Evolutionary conservation across 2,329 filamentous ascomycete species (phyloP).

Genomic region (Trichophyton mentagrophytes): DNA sequence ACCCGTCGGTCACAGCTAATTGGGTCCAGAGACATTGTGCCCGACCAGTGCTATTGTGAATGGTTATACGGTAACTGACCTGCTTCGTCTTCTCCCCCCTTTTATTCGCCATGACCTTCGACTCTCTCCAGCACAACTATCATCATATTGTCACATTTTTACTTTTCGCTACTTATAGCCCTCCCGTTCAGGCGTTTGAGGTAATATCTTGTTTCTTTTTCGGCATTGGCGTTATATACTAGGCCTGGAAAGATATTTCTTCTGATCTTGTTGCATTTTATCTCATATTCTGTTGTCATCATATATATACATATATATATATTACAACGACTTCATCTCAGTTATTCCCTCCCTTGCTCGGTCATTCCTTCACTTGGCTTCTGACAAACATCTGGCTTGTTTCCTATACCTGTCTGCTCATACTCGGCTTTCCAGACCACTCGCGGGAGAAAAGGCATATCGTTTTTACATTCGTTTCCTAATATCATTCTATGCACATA

Average conservation of each 20-base stretch:
- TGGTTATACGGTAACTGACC: slow-evolving; percentile 11
- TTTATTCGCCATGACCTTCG: neutral
- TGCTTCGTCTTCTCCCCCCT: neutral
- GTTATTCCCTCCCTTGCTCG: neutral
- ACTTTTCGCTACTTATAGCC: neutral
- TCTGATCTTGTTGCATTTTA: neutral
- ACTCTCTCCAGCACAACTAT: neutral
- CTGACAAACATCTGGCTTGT: neutral
- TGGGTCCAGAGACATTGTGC: neutral
- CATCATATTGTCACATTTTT: neutral
- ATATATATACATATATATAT: neutral
- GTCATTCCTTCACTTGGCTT: neutral
- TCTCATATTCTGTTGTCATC: neutral
- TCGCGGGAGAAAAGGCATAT: neutral
- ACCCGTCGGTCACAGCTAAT: neutral
- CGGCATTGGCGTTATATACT: slow-evolving; percentile 2
- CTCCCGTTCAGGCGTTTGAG: neutral
- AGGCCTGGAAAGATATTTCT: neutral
- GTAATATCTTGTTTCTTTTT: neutral
- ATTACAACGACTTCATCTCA: neutral
- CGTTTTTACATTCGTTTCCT: neutral
- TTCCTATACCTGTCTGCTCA: neutral
- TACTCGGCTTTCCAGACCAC: neutral
- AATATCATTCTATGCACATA: neutral
- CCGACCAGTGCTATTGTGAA: slow-evolving; percentile 11